A percentile compares a stretch with the other conserved stretches of the same genome.
phyloP scores from a whole-genome alignment of 1,139 yeast species.

The Geotrichum macrosporum region DNA sequence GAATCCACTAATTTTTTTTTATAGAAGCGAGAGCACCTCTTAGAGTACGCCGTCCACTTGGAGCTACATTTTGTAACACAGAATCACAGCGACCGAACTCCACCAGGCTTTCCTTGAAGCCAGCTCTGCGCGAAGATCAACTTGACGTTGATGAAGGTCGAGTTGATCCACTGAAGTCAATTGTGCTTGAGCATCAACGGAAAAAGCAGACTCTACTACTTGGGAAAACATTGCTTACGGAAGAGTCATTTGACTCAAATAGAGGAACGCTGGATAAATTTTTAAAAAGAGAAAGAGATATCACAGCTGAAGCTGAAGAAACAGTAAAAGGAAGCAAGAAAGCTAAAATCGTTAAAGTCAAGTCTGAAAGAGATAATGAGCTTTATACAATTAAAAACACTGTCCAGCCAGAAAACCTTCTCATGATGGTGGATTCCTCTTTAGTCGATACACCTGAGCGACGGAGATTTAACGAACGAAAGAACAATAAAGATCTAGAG shows the following conservation, averaged over 20 bases:
- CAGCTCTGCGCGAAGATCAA: constrained; percentile 23
- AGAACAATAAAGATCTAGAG: neutral
- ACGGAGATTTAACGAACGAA: constrained; percentile 8
- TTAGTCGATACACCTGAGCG: constrained; percentile 39
- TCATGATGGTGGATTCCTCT: constrained; percentile 42
- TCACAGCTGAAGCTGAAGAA: constrained; percentile 7
- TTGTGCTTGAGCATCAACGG: constrained; percentile 20
- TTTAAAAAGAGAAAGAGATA: constrained; percentile 19
- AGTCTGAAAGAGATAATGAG: constrained; percentile 31
- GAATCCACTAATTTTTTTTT: neutral
- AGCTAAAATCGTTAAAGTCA: constrained; percentile 4
- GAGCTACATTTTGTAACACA: constrained; percentile 34
- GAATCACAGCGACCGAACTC: constrained; percentile 30
- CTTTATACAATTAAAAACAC: constrained; percentile 32
- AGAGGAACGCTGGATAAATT: constrained; percentile 19
- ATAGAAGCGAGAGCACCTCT: constrained; percentile 28
- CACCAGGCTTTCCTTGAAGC: constrained; percentile 24
- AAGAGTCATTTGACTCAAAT: constrained; percentile 20
- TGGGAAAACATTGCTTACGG: constrained; percentile 25
- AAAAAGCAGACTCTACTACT: constrained; percentile 24
- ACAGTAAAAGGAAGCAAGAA: constrained; percentile 1
- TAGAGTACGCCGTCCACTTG: constrained; percentile 28
- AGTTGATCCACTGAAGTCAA: constrained; percentile 23
- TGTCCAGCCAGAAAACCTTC: constrained; percentile 37
- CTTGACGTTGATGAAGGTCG: constrained; percentile 9